phyloP scores from a whole-genome alignment of 2,329 filamentous ascomycete species.

The Phialemoniopsis sp. region DNA sequence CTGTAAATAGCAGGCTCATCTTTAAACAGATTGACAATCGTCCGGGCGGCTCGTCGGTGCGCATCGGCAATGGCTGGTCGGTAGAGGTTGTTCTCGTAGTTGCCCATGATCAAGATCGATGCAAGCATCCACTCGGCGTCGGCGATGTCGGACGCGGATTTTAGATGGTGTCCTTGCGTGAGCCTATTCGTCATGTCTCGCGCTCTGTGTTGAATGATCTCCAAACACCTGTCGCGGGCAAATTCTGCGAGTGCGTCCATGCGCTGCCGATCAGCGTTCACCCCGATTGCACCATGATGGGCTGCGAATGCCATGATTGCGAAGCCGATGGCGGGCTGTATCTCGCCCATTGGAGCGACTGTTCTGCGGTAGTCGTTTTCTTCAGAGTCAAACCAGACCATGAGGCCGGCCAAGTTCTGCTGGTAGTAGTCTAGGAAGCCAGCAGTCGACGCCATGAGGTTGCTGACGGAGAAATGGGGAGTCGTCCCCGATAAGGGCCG shows the following conservation, averaged over 20 bases:
- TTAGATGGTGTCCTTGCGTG: slow-evolving; percentile 13
- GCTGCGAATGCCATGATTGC: slow-evolving; percentile 21
- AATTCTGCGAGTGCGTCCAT: slow-evolving; percentile 16
- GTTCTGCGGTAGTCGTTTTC: slow-evolving; percentile 20
- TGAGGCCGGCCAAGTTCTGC: slow-evolving; percentile 19
- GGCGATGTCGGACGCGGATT: slow-evolving; percentile 13
- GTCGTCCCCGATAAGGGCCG: slow-evolving; percentile 11
- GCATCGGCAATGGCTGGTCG: slow-evolving; percentile 17
- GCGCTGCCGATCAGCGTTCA: not conserved
- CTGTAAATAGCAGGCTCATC: slow-evolving; percentile 10
- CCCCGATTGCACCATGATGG: slow-evolving; percentile 15
- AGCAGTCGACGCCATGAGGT: slow-evolving; percentile 8
- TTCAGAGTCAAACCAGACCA: slow-evolving; percentile 24
- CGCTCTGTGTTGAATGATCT: slow-evolving; percentile 11
- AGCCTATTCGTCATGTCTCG: slow-evolving; percentile 16
- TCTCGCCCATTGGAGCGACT: slow-evolving; percentile 17
- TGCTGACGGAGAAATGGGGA: slow-evolving; percentile 8
- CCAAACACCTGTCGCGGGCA: slow-evolving; percentile 19
- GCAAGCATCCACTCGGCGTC: slow-evolving; percentile 23
- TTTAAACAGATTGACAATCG: slow-evolving; percentile 20
- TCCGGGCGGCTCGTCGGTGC: slow-evolving; percentile 20
- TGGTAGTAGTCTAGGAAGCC: slow-evolving; percentile 22
- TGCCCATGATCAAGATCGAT: slow-evolving; percentile 18
- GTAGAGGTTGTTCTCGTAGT: slow-evolving; percentile 22
- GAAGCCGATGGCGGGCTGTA: slow-evolving; percentile 18